Conservation (phyloP, 1,139 yeast species). For the Petasospora fabianii region DNA sequence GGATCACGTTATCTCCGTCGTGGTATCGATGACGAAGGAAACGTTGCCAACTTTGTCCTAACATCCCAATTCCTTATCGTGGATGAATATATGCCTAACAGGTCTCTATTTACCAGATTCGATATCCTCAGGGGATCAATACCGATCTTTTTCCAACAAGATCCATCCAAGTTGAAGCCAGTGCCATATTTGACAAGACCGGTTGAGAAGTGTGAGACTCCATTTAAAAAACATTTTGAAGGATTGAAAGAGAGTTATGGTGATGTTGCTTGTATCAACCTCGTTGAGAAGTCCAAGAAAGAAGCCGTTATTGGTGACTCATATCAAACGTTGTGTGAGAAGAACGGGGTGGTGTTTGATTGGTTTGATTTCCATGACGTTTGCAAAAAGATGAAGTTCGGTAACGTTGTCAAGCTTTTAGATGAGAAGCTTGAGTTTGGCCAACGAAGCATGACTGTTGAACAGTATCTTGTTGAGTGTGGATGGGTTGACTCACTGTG, state of each 20-base stretch:
- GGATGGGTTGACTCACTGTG: slow-evolving; percentile 32
- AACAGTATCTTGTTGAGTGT: slow-evolving; percentile 21
- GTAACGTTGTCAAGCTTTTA: slow-evolving; percentile 31
- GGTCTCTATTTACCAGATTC: slow-evolving; percentile 21
- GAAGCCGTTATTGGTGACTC: slow-evolving; percentile 35
- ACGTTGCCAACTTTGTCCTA: slow-evolving; percentile 48
- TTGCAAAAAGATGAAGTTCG: slow-evolving; percentile 39
- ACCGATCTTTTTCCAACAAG: slow-evolving; percentile 52
- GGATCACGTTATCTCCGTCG: slow-evolving; percentile 69
- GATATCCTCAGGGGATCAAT: slow-evolving; percentile 38
- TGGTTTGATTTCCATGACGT: slow-evolving; percentile 44
- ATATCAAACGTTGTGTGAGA: slow-evolving; percentile 27
- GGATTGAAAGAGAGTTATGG: slow-evolving; percentile 27
- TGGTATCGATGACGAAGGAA: slow-evolving; percentile 79
- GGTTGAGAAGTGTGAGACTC: slow-evolving; percentile 27
- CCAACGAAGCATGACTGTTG: slow-evolving; percentile 14
- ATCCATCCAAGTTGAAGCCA: slow-evolving; percentile 46
- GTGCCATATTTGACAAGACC: slow-evolving; percentile 33
- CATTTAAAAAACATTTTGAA: slow-evolving; percentile 32
- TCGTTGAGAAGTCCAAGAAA: slow-evolving; percentile 35
- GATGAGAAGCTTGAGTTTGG: slow-evolving; percentile 26
- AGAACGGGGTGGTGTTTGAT: slow-evolving; percentile 27
- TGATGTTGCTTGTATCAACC: slow-evolving; percentile 31
- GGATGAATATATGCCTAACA: slow-evolving; percentile 10
- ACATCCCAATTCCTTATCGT: slow-evolving; percentile 35